Evolutionary conservation across 2,329 filamentous ascomycete species (phyloP).

Genomic region (Hypoxylon sp.): DNA sequence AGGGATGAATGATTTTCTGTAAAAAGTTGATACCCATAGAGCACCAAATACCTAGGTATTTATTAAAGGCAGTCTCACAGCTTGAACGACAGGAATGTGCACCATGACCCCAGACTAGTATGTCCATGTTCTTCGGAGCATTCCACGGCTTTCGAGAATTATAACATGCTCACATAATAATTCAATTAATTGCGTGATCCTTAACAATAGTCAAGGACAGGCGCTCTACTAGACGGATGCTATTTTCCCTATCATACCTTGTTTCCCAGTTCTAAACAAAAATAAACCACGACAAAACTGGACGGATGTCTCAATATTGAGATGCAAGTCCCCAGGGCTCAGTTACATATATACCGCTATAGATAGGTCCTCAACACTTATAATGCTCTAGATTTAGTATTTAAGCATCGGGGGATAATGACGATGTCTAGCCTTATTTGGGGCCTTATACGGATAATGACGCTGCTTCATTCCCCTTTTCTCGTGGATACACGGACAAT

Average conservation of each 20-base stretch:
- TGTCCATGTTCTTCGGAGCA: not conserved
- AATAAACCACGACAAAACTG: too few relatives aligned
- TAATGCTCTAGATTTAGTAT: not conserved
- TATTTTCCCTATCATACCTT: too few relatives aligned
- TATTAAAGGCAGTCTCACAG: not conserved
- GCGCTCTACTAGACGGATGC: too few relatives aligned
- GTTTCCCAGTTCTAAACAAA: too few relatives aligned
- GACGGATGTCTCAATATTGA: too few relatives aligned
- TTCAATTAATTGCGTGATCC: too few relatives aligned
- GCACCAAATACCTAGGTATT: not conserved
- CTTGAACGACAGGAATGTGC: not conserved
- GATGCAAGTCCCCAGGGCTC: not conserved
- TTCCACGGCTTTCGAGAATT: too few relatives aligned
- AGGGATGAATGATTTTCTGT: conserved; percentile 10
- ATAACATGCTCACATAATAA: too few relatives aligned
- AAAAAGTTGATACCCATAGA: conserved; percentile 14
- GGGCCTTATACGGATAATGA: conserved; percentile 9
- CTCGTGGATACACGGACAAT: conserved; percentile 32
- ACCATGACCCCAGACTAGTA: not conserved
- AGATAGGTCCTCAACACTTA: not conserved
- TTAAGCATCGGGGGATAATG: conserved; percentile 20
- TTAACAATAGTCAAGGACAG: too few relatives aligned
- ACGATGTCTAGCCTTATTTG: not conserved
- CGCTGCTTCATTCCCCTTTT: not conserved
- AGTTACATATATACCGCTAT: not conserved